Evolutionary conservation across 176 grass and related monocot species (phyloP), one percentile per base, ranked within the genome.

Genomic region (Typha latifolia): DNA sequence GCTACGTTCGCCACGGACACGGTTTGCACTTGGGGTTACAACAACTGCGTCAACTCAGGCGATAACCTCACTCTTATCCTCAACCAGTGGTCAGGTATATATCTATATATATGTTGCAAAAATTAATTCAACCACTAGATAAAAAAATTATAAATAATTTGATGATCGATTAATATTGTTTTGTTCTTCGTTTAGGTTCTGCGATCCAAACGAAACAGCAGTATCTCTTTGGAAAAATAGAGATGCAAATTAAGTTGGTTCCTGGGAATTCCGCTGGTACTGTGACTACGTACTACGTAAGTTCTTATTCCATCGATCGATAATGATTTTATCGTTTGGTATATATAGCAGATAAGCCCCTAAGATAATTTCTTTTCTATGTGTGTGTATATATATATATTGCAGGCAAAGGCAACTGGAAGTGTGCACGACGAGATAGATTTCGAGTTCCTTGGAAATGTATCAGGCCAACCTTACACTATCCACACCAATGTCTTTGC

Each of bases 401-500:
- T 66, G 22, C 78, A 97, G 85, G 69, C 79, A 20, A 87, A 83
- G 4, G 87, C 94, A 1, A 15, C 71, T 0, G 82, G 81, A 0
- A 80, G 78, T 15, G 48, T 78, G 0, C 91, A 95, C 59, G 79
- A 95, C 61, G 90, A 95, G 75, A 70, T 95, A 49, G 90, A 95
- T 76, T 71, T 95, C 0, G 90, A 90, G 72, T 84, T 95, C 84
- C 84, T 95, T 1, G 91, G 91, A 55, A 86, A 90, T 47, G 12
- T 15, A 5, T 68, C 66, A 50, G 81, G 75, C 20, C 4, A 90
- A 74, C 91, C 87, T 7, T 87, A 85, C 81, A 84, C 80, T 9
- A 80, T 90, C 16, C 87, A 79, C 81, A 95, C 91, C 67, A 95
- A 95, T 73, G 68, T 95, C 5, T 95, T 81, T 74, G 79, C 80